Conservation (phyloP, 1,139 yeast genomes). For the Lodderomyces oxycetoniae region DNA sequence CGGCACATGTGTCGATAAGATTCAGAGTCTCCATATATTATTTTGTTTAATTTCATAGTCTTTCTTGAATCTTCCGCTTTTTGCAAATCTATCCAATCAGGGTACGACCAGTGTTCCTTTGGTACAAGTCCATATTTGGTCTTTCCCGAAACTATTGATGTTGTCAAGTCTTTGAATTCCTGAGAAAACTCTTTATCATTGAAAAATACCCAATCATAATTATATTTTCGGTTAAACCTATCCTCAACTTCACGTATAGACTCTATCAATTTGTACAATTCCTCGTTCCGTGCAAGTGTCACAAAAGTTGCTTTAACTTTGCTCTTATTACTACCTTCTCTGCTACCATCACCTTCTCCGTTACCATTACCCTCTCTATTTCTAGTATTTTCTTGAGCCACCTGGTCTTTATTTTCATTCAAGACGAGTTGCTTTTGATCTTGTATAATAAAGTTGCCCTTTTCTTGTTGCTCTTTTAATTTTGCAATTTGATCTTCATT, state of each 20-base stretch:
- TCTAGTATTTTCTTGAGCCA: constrained; percentile 4
- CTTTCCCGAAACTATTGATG: constrained; percentile 52
- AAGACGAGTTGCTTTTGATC: not conserved
- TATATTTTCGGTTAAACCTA: constrained; percentile 59
- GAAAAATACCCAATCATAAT: constrained; percentile 79
- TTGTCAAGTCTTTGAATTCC: constrained; percentile 49
- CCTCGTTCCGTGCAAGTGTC: constrained; percentile 58
- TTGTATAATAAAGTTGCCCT: not conserved
- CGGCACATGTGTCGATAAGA: constrained; percentile 78
- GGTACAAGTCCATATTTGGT: constrained; percentile 61
- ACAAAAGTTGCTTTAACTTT: constrained; percentile 60
- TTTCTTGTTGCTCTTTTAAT: not conserved
- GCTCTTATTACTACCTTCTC: too few relatives aligned
- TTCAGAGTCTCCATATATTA: constrained; percentile 60
- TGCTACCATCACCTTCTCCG: constrained; percentile 9
- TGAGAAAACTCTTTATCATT: constrained; percentile 59
- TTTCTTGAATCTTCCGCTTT: constrained; percentile 49
- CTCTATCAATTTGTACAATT: constrained; percentile 56
- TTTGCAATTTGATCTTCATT: not conserved
- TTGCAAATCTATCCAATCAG: constrained; percentile 60
- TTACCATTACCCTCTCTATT: constrained; percentile 1
- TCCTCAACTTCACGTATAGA: constrained; percentile 70
- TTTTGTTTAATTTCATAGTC: constrained; percentile 43
- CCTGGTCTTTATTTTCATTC: constrained; percentile 6
- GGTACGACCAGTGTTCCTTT: constrained; percentile 66